phyloP scores from a whole-genome alignment of 2,329 filamentous ascomycete species.

The Fusarium clavum region DNA sequence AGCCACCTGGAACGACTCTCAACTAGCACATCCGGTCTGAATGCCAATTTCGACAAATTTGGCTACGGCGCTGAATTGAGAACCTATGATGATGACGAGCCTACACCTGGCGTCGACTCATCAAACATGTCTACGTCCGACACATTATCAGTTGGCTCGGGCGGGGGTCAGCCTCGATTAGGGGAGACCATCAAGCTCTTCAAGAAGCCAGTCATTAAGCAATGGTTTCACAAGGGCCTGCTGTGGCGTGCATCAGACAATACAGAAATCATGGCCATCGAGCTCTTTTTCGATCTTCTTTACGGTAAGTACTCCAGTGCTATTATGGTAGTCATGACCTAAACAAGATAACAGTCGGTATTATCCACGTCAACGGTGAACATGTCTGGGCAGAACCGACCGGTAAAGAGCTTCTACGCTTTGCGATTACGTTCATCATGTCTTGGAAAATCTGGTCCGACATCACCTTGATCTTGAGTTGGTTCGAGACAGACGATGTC shows the following conservation, averaged over 20 bases:
- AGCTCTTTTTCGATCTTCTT: constrained; percentile 73
- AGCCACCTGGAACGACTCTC: constrained; percentile 65
- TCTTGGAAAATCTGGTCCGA: constrained; percentile 74
- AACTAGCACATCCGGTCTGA: constrained; percentile 65
- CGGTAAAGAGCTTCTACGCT: constrained; percentile 67
- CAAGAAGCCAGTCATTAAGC: constrained; percentile 69
- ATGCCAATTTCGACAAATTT: constrained; percentile 72
- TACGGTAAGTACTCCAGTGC: constrained; percentile 54
- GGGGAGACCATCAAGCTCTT: constrained; percentile 66
- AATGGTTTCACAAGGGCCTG: constrained; percentile 74
- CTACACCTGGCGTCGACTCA: constrained; percentile 15
- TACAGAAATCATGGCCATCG: constrained; percentile 72
- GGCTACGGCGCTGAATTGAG: constrained; percentile 70
- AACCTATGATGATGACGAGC: constrained; percentile 54
- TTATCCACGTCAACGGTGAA: constrained; percentile 73
- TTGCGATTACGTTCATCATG: constrained; percentile 71
- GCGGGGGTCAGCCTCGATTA: constrained; percentile 42
- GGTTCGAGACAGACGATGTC: constrained; percentile 73
- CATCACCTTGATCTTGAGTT: constrained; percentile 65
- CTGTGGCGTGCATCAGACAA: constrained; percentile 69
- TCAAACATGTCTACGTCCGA: constrained; percentile 41
- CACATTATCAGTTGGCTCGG: constrained; percentile 43
- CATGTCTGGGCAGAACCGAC: constrained; percentile 67
- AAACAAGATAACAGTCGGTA: constrained; percentile 59
- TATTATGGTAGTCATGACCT: not conserved